Base-by-base conservation (phyloP, 352 stramenopile genomes). In the Blastocystis sp. region DNA sequence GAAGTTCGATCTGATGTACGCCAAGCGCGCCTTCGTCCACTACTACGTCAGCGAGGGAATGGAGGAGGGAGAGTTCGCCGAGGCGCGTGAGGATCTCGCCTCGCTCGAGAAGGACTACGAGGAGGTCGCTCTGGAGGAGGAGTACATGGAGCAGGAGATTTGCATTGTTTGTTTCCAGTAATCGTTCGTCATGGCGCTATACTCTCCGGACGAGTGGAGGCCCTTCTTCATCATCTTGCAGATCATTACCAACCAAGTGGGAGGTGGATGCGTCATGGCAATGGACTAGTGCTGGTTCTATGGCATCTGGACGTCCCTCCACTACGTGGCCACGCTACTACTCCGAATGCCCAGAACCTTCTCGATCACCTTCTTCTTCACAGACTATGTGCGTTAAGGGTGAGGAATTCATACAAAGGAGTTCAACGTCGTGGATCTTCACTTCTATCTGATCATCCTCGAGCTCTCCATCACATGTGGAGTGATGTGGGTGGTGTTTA, bases 1-100 rank as follows among this genome's bases (percentile, higher is more conserved):
- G 92, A 98, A 99, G 92, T 99, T 99, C 89, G 95, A 98, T 88
- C 90, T 98, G 64, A 98, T 99, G 96, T 98, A 98, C 90, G 94
- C 94, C 86, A 98, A 98, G 91, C 94, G 95, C 90, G 95, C 95
- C 64, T 98, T 99, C 88, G 94, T 98, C 81, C 95, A 99, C 91
- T 99, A 96, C 95, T 97, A 98, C 87, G 95, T 98, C 38, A 95
- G 96, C 88, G 96, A 99, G 89, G 96, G 96, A 89, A 99, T 99
- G 96, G 96, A 99, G 89, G 96, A 99, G 90, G 96, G 95, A 84
- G 96, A 99, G 89, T 99, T 99, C 89, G 97, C 94, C 73, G 96
- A 99, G 88, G 96, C 96, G 49, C 94, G 95, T 91, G 95, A 98
- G 90, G 95, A 98, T 91, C 90, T 98, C 65, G 95, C 94, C 40